phyloP scores from a whole-genome alignment of 2,329 filamentous ascomycete genomes.

The Aspergillus texensis region DNA sequence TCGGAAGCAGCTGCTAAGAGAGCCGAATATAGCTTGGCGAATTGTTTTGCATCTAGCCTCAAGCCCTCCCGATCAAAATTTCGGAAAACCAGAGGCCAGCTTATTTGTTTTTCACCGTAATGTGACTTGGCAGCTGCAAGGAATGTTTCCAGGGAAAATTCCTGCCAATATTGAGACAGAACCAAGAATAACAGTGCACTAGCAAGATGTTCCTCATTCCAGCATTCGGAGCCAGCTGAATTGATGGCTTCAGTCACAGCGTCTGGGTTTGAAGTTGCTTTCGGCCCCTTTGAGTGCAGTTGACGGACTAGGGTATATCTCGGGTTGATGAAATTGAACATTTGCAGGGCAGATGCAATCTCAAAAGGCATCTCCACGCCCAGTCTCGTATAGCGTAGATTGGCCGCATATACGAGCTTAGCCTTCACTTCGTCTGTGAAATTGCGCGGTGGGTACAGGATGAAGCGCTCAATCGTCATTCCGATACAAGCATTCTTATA shows the following conservation, averaged over 20 bases:
- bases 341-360: constrained; percentile 47
- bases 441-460: constrained; percentile 82
- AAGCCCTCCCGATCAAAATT: constrained; percentile 80
- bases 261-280: constrained; percentile 76
- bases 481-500: constrained; percentile 73
- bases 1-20: constrained; percentile 71
- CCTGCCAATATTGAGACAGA: constrained; percentile 64
- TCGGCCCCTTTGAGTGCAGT: constrained; percentile 74
- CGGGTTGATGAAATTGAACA: constrained; percentile 47
- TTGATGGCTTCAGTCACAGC: constrained; percentile 63
- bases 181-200: constrained; percentile 73
- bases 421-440: constrained; percentile 79
- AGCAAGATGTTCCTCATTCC: constrained; percentile 81
- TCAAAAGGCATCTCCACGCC: constrained; percentile 46
- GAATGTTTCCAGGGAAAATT: constrained; percentile 69
- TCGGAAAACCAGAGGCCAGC: constrained; percentile 71
- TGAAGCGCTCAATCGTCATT: constrained; percentile 79
- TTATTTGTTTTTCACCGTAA: constrained; percentile 57
- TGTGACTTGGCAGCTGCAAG: constrained; percentile 61
- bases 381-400: constrained; percentile 69
- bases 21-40: constrained; percentile 77
- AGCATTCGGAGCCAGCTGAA: constrained; percentile 61
- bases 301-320: constrained; percentile 56
- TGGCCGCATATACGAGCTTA: constrained; percentile 63
- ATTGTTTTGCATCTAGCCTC: constrained; percentile 76